Conservation (phyloP, 2,329 filamentous ascomycete genomes). For the Neodidymelliopsis sp. region DNA sequence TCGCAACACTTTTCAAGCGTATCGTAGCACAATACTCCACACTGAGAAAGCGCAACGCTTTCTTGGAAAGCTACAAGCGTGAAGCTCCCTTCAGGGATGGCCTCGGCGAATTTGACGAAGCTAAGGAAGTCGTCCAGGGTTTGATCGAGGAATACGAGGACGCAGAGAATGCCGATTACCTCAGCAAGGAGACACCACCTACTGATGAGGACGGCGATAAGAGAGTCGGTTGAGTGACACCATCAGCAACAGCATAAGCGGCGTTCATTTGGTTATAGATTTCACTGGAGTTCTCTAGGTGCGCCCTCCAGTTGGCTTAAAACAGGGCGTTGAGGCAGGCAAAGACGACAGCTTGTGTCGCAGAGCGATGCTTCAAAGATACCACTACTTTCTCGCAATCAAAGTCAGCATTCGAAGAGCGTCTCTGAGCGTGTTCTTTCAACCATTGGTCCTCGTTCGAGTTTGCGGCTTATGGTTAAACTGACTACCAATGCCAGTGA, state of each 20-base stretch:
- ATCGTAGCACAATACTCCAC: constrained; percentile 92
- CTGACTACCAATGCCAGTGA: neutral
- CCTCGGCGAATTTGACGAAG: constrained; percentile 93
- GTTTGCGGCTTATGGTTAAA: neutral
- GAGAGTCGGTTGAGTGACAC: constrained; percentile 28
- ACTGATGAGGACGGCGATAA: constrained; percentile 43
- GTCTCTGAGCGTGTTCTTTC: neutral
- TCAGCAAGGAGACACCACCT: constrained; percentile 71
- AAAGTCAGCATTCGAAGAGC: neutral
- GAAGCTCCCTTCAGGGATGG: constrained; percentile 93
- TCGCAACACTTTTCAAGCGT: constrained; percentile 94
- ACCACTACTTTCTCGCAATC: constrained; percentile 20
- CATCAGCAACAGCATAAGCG: constrained; percentile 4
- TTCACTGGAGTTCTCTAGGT: constrained; percentile 20
- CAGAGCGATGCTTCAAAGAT: constrained; percentile 22
- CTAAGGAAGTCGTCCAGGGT: constrained; percentile 88
- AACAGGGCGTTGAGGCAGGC: constrained; percentile 18
- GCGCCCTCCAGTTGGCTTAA: constrained; percentile 2
- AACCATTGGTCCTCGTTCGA: neutral
- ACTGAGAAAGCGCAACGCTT: constrained; percentile 95
- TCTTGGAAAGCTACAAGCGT: constrained; percentile 95
- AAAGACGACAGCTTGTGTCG: constrained; percentile 13
- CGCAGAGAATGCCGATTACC: constrained; percentile 87
- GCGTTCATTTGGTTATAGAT: constrained; percentile 12
- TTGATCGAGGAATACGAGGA: constrained; percentile 95